Conservation (phyloP, 2,329 filamentous ascomycete genomes). For the Monosporascus sp. region DNA sequence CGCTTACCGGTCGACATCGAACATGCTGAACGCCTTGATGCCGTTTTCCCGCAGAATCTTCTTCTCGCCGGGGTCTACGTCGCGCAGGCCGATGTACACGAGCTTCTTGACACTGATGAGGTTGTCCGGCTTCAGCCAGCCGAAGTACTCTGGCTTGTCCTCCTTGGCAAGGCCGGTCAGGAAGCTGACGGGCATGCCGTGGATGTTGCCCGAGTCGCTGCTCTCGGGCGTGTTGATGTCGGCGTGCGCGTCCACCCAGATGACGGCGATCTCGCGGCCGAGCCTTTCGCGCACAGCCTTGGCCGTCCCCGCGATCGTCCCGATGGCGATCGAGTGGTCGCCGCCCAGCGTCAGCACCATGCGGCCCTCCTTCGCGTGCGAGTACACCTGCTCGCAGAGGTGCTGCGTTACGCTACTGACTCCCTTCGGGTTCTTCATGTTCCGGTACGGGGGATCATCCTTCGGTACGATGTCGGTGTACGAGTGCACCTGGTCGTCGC, state of each 20-base stretch:
- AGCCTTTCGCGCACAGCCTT: slow-evolving; percentile 81
- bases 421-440: slow-evolving; percentile 89
- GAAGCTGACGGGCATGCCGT: slow-evolving; percentile 96
- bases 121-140: slow-evolving; percentile 77
- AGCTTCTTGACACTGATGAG: slow-evolving; percentile 71
- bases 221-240: slow-evolving; percentile 97
- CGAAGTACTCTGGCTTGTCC: slow-evolving; percentile 74
- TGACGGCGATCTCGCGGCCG: slow-evolving; percentile 79
- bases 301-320: slow-evolving; percentile 81
- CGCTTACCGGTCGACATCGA: slow-evolving; percentile 82
- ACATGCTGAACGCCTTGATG: slow-evolving; percentile 97
- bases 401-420: slow-evolving; percentile 80
- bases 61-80: slow-evolving; percentile 94
- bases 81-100: slow-evolving; percentile 92
- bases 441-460: slow-evolving; percentile 72
- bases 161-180: slow-evolving; percentile 78
- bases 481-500: slow-evolving; percentile 75
- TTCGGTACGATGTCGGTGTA: slow-evolving; percentile 71
- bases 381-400: slow-evolving; percentile 80
- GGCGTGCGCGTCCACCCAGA: slow-evolving; percentile 97
- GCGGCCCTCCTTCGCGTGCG: slow-evolving; percentile 74
- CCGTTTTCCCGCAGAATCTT: slow-evolving; percentile 79
- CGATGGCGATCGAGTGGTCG: slow-evolving; percentile 95
- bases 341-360: slow-evolving; percentile 91
- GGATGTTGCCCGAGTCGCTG: slow-evolving; percentile 85